Evolutionary conservation across 2,329 filamentous ascomycete genomes (phyloP).

Genomic region (Orbilia javanica): DNA sequence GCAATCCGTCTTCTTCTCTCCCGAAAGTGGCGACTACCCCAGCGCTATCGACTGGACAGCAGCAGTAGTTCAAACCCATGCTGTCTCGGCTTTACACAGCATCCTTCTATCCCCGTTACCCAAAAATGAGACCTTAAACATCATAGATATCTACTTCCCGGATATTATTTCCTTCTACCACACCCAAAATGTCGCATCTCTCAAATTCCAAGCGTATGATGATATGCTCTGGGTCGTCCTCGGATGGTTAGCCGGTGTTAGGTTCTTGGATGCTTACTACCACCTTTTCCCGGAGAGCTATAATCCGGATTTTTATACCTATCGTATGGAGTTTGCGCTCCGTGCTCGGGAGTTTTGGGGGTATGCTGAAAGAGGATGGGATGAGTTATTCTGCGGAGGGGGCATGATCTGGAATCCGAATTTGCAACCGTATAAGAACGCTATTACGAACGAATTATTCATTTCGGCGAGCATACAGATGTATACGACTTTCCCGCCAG

Average conservation of each 20-base stretch:
- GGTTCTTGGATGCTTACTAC: slow-evolving; percentile 71
- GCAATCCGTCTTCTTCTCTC: slow-evolving; percentile 81
- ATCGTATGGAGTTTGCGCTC: slow-evolving; percentile 82
- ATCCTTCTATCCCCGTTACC: slow-evolving; percentile 68
- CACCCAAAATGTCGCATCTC: slow-evolving; percentile 81
- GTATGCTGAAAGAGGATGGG: slow-evolving; percentile 82
- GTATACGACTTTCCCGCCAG: slow-evolving; percentile 83
- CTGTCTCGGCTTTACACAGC: slow-evolving; percentile 79
- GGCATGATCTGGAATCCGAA: slow-evolving; percentile 92
- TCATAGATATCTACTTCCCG: slow-evolving; percentile 85
- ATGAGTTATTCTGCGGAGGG: slow-evolving; percentile 81
- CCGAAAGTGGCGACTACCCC: slow-evolving; percentile 85
- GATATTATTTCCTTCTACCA: slow-evolving; percentile 85
- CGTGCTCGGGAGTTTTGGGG: slow-evolving; percentile 88
- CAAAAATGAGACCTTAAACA: slow-evolving; percentile 69
- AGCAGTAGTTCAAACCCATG: slow-evolving; percentile 83
- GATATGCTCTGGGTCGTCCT: slow-evolving; percentile 97
- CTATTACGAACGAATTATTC: slow-evolving; percentile 92
- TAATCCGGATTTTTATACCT: slow-evolving; percentile 64
- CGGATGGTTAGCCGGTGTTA: slow-evolving; percentile 85
- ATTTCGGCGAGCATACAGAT: slow-evolving; percentile 86
- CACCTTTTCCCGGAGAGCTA: slow-evolving; percentile 36
- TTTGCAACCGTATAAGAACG: slow-evolving; percentile 88
- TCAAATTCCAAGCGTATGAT: slow-evolving; percentile 85
- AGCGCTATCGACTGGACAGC: slow-evolving; percentile 92